phyloP scores from a whole-genome alignment of 768 basidiomycete species.

The Leccinum subtestaceum region DNA sequence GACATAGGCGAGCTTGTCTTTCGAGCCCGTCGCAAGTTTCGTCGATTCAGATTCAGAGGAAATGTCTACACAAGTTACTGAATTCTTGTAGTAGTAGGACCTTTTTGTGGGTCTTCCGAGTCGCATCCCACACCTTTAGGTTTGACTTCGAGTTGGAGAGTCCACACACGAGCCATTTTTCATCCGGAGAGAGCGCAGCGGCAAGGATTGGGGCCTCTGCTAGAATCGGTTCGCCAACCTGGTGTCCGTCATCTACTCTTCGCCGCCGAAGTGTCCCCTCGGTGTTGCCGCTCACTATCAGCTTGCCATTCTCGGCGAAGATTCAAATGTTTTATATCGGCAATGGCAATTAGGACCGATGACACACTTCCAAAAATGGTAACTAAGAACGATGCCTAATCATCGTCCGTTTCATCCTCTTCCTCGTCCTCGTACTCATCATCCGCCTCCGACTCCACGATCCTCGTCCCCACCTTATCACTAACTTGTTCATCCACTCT shows the following conservation, averaged over 20 bases:
- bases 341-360: no score
- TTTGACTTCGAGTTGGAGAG: not conserved
- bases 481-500: no score
- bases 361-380: no score
- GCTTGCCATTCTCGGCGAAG: not conserved
- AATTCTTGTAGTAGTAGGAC: not conserved
- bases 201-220: not conserved
- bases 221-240: not conserved
- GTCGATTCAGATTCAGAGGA: not conserved
- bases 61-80: not conserved
- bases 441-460: no score
- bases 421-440: no score
- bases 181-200: not conserved
- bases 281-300: not conserved
- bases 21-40: not conserved
- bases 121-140: not conserved
- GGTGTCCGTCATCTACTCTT: not conserved
- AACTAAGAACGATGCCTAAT: no score
- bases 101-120: not conserved
- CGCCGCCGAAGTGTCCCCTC: not conserved
- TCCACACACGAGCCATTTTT: not conserved
- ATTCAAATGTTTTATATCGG: no score
- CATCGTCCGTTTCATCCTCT: no score
- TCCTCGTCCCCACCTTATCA: no score
- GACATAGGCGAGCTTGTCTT: not conserved